These are phyloP conservation scores for Thamnidium elegans DNA, from an alignment of 192 early-diverging fungal genomes.

Conservation along the genomic window DNA sequence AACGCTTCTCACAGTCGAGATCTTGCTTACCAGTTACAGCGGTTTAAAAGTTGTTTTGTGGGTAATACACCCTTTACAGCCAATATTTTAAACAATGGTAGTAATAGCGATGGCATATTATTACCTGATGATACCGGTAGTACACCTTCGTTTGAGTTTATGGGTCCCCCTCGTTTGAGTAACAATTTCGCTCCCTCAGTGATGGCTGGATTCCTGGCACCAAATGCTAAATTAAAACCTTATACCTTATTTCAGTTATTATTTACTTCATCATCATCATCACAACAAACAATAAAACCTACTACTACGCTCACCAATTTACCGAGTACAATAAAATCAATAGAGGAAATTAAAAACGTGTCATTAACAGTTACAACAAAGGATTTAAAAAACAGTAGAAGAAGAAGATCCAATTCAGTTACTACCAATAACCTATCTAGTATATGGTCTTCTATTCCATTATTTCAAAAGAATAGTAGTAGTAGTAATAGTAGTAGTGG, in stretches of 20 bases:
- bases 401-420: constrained; percentile 11
- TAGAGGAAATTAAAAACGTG: not conserved
- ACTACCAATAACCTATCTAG: not conserved
- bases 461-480: not conserved
- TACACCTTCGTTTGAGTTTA: constrained; percentile 1
- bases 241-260: constrained; percentile 23
- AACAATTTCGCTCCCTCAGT: not conserved
- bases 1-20: constrained; percentile 5
- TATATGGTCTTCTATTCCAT: constrained; percentile 1
- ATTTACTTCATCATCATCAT: not conserved
- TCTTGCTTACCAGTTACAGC: not conserved
- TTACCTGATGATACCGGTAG: not conserved
- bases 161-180: not conserved
- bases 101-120: not conserved
- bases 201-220: constrained; percentile 1
- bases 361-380: not conserved
- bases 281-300: not conserved
- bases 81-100: constrained; percentile 5
- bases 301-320: too few species aligned
- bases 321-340: not conserved
- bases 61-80: not conserved
- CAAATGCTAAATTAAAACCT: constrained; percentile 25
- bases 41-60: constrained; percentile 6
- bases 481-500: too few species aligned
- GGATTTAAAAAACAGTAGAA: not conserved